A percentile compares a stretch with the other conserved stretches of the same genome.
phyloP scores from a whole-genome alignment of 2,329 filamentous ascomycete species.

The Monilinia polystroma region DNA sequence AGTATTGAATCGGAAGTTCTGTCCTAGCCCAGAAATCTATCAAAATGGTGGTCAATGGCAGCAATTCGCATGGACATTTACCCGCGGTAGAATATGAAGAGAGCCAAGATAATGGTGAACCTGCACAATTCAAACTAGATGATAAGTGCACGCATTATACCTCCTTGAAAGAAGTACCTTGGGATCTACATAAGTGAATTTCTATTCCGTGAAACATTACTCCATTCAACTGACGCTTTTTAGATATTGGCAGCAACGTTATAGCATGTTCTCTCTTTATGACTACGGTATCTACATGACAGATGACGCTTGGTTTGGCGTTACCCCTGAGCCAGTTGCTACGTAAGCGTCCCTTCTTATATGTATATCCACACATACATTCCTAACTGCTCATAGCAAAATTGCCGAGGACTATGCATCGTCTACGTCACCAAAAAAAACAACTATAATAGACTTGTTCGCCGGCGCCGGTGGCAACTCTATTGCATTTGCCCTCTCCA shows the following conservation, averaged over 20 bases:
- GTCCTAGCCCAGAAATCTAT: background rate
- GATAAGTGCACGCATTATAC: constrained; percentile 75
- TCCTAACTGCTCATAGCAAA: constrained; percentile 49
- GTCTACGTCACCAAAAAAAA: constrained; percentile 39
- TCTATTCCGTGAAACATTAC: background rate
- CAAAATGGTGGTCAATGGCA: constrained; percentile 12
- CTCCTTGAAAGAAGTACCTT: constrained; percentile 67
- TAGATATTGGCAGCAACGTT: constrained; percentile 88
- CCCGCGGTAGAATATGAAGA: background rate
- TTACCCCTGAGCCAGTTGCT: constrained; percentile 90
- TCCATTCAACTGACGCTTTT: constrained; percentile 1
- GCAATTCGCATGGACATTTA: background rate
- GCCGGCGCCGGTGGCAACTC: constrained; percentile 89
- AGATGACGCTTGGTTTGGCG: constrained; percentile 92
- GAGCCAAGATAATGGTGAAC: background rate
- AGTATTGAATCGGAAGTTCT: background rate
- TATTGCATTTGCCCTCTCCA: constrained; percentile 86
- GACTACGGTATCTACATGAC: constrained; percentile 89
- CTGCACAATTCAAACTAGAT: constrained; percentile 47
- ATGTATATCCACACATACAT: background rate
- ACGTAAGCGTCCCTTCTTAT: constrained; percentile 52
- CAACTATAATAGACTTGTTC: constrained; percentile 76
- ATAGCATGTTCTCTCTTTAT: constrained; percentile 84
- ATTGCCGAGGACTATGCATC: constrained; percentile 70
- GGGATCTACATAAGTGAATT: constrained; percentile 77